phyloP scores from a whole-genome alignment of 768 basidiomycete species.

The Trametopsis cervina region DNA sequence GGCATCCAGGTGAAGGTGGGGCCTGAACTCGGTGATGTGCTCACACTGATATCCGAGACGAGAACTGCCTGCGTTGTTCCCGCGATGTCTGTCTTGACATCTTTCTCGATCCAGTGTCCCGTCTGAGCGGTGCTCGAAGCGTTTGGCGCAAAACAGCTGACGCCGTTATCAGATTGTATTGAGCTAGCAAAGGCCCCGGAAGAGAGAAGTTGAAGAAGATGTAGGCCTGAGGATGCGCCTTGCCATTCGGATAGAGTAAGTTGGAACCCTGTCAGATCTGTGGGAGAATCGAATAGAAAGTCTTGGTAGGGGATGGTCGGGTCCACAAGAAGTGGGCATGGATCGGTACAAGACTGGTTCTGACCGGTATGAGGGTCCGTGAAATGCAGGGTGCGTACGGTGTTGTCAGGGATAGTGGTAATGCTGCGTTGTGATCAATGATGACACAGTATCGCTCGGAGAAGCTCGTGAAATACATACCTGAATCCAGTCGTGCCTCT shows the following conservation, averaged over 20 bases:
- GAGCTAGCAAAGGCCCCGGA: slow-evolving; percentile 88
- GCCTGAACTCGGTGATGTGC: slow-evolving; percentile 49
- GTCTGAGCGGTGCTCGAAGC: slow-evolving; percentile 63
- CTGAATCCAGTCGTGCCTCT: slow-evolving; percentile 86
- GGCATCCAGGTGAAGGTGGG: slow-evolving; percentile 88
- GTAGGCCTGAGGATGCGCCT: slow-evolving; percentile 75
- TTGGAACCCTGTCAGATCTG: slow-evolving; percentile 83
- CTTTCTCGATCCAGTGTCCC: slow-evolving; percentile 62
- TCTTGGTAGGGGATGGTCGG: slow-evolving; percentile 83
- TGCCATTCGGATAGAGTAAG: slow-evolving; percentile 71
- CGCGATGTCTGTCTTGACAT: slow-evolving; percentile 65
- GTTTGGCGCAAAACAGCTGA: slow-evolving; percentile 73
- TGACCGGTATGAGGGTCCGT: slow-evolving; percentile 69
- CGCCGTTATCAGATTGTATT: slow-evolving; percentile 46
- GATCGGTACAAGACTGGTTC: slow-evolving; percentile 67
- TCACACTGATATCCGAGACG: slow-evolving; percentile 57
- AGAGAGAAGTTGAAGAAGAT: slow-evolving; percentile 87
- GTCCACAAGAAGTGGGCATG: slow-evolving; percentile 79
- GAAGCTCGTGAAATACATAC: slow-evolving; percentile 35
- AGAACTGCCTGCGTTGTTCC: slow-evolving; percentile 77
- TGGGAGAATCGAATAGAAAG: slow-evolving; percentile 65
- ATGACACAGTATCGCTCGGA: slow-evolving; percentile 5
- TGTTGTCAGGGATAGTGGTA: slow-evolving; percentile 86
- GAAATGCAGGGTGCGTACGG: slow-evolving; percentile 68
- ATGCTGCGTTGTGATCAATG: slow-evolving; percentile 42